A percentile compares a stretch with the other conserved stretches of the same genome.
These are phyloP conservation scores for Aaosphaeria pasadenensis DNA, from an alignment of 2,329 filamentous ascomycete species.

Conservation along the genomic window DNA sequence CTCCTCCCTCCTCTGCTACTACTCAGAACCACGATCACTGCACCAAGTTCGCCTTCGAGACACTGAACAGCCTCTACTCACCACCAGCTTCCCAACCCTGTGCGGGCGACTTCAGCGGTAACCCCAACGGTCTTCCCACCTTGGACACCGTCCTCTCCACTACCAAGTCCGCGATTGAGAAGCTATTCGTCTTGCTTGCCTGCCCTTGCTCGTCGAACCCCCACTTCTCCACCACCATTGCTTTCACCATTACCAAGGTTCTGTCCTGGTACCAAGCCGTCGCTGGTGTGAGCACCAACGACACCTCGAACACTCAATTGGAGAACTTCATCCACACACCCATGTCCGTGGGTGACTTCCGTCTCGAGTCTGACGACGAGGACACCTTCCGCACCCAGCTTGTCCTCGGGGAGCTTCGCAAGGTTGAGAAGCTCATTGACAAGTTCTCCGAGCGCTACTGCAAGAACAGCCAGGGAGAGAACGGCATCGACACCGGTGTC, in stretches of 20 bases:
- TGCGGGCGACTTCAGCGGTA: constrained; percentile 22
- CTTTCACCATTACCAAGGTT: constrained; percentile 32
- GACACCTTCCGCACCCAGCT: constrained; percentile 29
- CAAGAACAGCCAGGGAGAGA: constrained; percentile 19
- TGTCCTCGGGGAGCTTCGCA: constrained; percentile 30
- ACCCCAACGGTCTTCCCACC: constrained; percentile 22
- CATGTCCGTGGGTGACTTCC: constrained; percentile 20
- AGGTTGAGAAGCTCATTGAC: constrained; percentile 37
- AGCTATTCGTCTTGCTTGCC: constrained; percentile 26
- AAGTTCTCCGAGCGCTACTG: constrained; percentile 35
- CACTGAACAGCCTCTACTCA: constrained; percentile 31
- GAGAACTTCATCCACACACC: constrained; percentile 26
- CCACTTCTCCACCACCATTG: constrained; percentile 36
- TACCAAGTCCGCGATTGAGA: constrained; percentile 33
- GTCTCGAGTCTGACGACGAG: constrained; percentile 25
- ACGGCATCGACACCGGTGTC: constrained; percentile 26
- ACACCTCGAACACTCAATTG: constrained; percentile 21
- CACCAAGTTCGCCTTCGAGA: constrained; percentile 35
- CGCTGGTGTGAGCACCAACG: constrained; percentile 17
- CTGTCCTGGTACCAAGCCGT: constrained; percentile 37
- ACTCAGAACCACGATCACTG: constrained; percentile 28
- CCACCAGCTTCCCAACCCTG: constrained; percentile 23
- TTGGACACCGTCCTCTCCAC: constrained; percentile 29
- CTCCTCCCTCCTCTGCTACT: constrained; percentile 19
- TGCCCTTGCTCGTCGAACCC: constrained; percentile 36